A percentile compares a stretch with the other conserved stretches of the same genome.
Evolutionary conservation across 2,329 filamentous ascomycete species (phyloP).

Genomic region (Cercospora sojina): DNA sequence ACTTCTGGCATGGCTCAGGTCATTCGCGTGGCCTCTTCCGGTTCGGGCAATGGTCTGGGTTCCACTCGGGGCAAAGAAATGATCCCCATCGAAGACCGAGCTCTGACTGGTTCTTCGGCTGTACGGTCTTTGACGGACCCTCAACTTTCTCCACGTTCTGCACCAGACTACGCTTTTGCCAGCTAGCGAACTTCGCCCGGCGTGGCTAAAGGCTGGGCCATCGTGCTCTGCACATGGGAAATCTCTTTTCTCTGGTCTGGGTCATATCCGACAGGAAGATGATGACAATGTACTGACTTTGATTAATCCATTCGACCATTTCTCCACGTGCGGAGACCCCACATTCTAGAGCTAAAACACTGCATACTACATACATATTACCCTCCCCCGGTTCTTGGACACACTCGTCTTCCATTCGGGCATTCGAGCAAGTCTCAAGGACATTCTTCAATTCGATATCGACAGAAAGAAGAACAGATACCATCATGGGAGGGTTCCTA

Average conservation of each 20-base stretch:
- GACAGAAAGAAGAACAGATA: background rate
- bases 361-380: slow-evolving; percentile 8
- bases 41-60: background rate
- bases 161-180: background rate
- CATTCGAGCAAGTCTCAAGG: background rate
- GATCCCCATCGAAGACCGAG: background rate
- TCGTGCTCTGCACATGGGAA: slow-evolving; percentile 13
- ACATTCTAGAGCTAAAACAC: slow-evolving; percentile 6
- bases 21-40: background rate
- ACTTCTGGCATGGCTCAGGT: background rate
- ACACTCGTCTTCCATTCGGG: background rate
- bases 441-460: background rate
- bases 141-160: slow-evolving; percentile 1
- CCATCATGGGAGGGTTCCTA: slow-evolving; percentile 40
- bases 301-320: slow-evolving; percentile 18
- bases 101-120: background rate
- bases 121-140: slow-evolving; percentile 13
- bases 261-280: background rate
- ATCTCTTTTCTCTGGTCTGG: slow-evolving; percentile 22
- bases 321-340: slow-evolving; percentile 15
- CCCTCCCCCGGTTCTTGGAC: slow-evolving; percentile 4
- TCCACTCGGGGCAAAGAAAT: slow-evolving; percentile 1
- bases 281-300: slow-evolving; percentile 13
- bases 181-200: slow-evolving; percentile 5
- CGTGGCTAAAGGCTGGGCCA: slow-evolving; percentile 2